Conservation (phyloP, 768 basidiomycete species). For the Russula sp. region DNA sequence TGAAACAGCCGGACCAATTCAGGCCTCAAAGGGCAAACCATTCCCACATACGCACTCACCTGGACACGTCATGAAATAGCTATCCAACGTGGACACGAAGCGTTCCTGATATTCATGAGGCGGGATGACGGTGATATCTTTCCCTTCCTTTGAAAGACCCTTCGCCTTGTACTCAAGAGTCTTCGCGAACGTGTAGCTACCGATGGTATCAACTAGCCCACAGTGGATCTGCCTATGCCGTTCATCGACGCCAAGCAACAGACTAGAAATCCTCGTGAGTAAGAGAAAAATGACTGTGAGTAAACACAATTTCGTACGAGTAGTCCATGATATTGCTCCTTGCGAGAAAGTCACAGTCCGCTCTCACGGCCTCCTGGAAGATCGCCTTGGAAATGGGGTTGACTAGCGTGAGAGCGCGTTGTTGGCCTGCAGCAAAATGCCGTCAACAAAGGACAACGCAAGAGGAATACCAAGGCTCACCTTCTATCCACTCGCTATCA, state of each 20-base stretch:
- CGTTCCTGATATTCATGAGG: conserved; percentile 74
- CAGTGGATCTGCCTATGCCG: conserved; percentile 61
- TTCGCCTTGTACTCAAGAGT: conserved; percentile 84
- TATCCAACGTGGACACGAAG: conserved; percentile 62
- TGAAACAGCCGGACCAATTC: conserved; percentile 7
- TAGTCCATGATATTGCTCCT: conserved; percentile 84
- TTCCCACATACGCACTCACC: conserved; percentile 34
- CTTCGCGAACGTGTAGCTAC: conserved; percentile 81
- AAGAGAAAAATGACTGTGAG: too few species aligned
- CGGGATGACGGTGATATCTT: conserved; percentile 75
- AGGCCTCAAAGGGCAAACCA: background rate
- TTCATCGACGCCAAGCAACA: conserved; percentile 68
- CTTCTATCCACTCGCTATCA: conserved; percentile 84
- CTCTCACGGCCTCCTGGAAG: conserved; percentile 57
- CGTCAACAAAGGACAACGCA: background rate
- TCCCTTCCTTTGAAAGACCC: conserved; percentile 51
- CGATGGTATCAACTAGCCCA: conserved; percentile 81
- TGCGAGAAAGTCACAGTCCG: conserved; percentile 67
- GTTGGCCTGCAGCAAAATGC: conserved; percentile 43
- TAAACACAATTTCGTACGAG: conserved; percentile 42
- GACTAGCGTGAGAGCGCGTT: conserved; percentile 54
- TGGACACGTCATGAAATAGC: conserved; percentile 72
- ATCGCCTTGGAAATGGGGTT: conserved; percentile 69
- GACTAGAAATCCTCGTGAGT: conserved; percentile 31
- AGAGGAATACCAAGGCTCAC: conserved; percentile 23